These are phyloP conservation scores for Physcomitrellopsis africana DNA, from an alignment of 225 moss, liverwort and hornwort species.

Conservation along the genomic window DNA sequence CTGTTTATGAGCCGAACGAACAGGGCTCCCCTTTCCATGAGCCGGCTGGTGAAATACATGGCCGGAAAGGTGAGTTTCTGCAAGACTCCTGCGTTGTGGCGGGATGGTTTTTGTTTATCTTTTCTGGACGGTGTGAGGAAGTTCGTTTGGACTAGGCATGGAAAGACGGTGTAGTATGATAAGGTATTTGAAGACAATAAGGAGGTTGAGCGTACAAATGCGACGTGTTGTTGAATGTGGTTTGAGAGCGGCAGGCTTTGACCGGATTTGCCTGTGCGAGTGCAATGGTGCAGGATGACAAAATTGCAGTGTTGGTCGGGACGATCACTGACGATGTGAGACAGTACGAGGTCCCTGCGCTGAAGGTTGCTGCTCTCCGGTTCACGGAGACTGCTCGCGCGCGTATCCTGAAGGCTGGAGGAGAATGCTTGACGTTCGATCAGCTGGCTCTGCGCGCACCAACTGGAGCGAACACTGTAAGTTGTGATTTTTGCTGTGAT, in stretches of 20 bases:
- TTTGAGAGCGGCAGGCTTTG: not conserved
- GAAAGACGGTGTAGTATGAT: not conserved
- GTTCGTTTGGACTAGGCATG: not conserved
- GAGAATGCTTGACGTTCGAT: constrained; percentile 71
- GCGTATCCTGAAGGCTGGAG: constrained; percentile 69
- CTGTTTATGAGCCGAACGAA: constrained; percentile 73
- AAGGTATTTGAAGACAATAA: not conserved
- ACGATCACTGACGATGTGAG: constrained; percentile 70
- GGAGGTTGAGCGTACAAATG: not conserved
- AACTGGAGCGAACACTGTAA: constrained; percentile 62
- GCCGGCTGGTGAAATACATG: constrained; percentile 67
- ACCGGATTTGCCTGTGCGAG: not conserved
- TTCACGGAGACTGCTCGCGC: constrained; percentile 78
- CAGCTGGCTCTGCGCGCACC: constrained; percentile 78
- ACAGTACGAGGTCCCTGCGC: constrained; percentile 63
- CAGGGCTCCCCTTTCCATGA: constrained; percentile 66
- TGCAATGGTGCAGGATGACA: constrained; percentile 39
- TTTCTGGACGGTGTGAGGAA: not conserved
- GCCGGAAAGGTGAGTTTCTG: constrained; percentile 46
- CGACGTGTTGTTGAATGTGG: not conserved
- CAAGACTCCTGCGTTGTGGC: not conserved
- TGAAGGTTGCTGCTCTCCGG: constrained; percentile 70
- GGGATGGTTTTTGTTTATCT: not conserved
- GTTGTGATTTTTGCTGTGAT: not conserved
- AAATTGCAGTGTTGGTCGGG: constrained; percentile 63